phyloP scores from a whole-genome alignment of 1,284 basidiomycete genomes.

The Trametes hirsuta region DNA sequence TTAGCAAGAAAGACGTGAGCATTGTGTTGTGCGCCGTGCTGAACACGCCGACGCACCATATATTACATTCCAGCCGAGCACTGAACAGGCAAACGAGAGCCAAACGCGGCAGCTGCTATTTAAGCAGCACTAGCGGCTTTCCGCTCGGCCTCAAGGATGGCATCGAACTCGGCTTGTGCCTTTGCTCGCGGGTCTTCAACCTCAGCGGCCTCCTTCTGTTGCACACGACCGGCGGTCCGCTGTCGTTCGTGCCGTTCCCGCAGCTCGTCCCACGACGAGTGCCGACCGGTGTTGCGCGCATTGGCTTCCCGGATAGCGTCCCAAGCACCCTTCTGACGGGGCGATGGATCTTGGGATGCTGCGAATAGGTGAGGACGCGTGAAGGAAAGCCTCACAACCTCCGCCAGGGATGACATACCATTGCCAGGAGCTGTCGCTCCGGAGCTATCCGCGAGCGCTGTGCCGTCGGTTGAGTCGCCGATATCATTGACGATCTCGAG shows the following conservation, averaged over 20 bases:
- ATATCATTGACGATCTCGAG: slow-evolving; percentile 14
- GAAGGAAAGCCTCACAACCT: neutral
- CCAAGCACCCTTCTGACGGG: slow-evolving; percentile 49
- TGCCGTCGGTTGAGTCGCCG: slow-evolving; percentile 6
- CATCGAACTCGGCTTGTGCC: slow-evolving; percentile 62
- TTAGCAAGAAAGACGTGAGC: too few relatives aligned
- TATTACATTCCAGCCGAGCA: slow-evolving; percentile 2
- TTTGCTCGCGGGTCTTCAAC: slow-evolving; percentile 40
- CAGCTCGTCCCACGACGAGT: slow-evolving; percentile 67
- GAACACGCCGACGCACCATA: neutral
- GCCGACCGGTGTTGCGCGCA: slow-evolving; percentile 41
- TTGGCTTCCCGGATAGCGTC: slow-evolving; percentile 66
- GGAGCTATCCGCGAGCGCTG: neutral
- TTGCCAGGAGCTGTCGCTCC: neutral
- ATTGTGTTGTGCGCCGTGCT: too few relatives aligned
- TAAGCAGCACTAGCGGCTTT: slow-evolving; percentile 32
- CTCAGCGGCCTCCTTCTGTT: slow-evolving; percentile 19
- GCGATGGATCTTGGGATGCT: slow-evolving; percentile 9
- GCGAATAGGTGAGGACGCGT: neutral
- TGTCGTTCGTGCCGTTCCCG: slow-evolving; percentile 61
- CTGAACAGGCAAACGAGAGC: neutral
- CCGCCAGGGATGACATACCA: neutral
- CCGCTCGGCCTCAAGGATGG: slow-evolving; percentile 59
- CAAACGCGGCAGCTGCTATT: neutral
- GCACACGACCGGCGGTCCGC: slow-evolving; percentile 19